These are phyloP conservation scores for Malus hybrid DNA, from an alignment of 331 rosid genomes.

Conservation along the genomic window DNA sequence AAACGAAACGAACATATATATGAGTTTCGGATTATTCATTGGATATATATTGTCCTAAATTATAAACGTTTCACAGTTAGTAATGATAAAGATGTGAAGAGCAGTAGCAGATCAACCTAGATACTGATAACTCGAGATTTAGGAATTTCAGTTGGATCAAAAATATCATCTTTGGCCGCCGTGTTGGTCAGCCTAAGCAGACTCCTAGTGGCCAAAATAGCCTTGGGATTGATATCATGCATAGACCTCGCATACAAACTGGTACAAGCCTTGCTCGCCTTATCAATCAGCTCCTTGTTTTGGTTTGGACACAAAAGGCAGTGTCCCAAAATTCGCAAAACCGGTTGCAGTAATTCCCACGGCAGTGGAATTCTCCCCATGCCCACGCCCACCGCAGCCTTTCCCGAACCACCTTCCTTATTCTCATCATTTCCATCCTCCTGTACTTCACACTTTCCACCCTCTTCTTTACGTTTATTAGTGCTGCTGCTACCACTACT, in stretches of 20 bases:
- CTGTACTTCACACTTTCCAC: neutral
- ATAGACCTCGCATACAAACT: constrained; percentile 48
- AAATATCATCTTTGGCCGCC: neutral
- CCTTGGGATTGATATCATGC: constrained; percentile 60
- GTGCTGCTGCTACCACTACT: neutral
- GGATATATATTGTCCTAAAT: too few relatives aligned
- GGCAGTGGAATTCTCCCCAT: constrained; percentile 54
- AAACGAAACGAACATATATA: too few relatives aligned
- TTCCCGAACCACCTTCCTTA: neutral
- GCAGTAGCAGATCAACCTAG: neutral
- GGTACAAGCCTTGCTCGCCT: constrained; percentile 42
- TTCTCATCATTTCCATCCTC: neutral
- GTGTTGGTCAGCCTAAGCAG: constrained; percentile 43
- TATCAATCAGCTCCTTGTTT: constrained; percentile 16
- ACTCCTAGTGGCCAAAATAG: constrained; percentile 57
- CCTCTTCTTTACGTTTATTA: neutral
- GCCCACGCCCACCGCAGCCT: neutral
- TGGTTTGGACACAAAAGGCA: constrained; percentile 40
- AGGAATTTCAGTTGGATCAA: constrained; percentile 46
- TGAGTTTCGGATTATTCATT: too few relatives aligned
- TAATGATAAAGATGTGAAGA: too few relatives aligned
- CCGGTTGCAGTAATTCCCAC: constrained; percentile 67
- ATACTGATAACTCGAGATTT: constrained; percentile 19
- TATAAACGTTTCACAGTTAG: too few relatives aligned
- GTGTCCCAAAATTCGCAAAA: constrained; percentile 53